These are phyloP conservation scores for Epithele typhae DNA, from an alignment of 768 basidiomycete genomes.

Conservation along the genomic window DNA sequence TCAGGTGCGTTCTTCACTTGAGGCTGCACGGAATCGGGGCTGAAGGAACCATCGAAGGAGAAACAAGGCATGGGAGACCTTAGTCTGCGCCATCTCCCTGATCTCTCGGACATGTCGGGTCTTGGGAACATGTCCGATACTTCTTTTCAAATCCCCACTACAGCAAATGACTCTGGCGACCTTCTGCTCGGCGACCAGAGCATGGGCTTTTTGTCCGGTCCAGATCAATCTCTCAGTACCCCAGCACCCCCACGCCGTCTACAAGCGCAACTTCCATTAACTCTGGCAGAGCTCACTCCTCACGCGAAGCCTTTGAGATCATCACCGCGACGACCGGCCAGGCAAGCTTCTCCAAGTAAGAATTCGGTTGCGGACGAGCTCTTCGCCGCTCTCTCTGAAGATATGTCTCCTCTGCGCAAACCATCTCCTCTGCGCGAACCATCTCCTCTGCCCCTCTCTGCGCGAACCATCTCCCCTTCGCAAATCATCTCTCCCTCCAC, in stretches of 20 bases:
- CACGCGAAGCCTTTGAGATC: slow-evolving; percentile 17
- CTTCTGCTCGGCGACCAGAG: slow-evolving; percentile 37
- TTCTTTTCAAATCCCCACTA: slow-evolving; percentile 49
- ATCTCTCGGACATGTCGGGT: slow-evolving; percentile 42
- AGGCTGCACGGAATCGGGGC: too few species aligned
- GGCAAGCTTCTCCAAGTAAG: slow-evolving; percentile 17
- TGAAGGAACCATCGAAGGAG: too few species aligned
- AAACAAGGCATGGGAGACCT: slow-evolving; percentile 34
- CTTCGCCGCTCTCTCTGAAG: slow-evolving; percentile 14
- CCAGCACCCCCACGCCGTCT: slow-evolving; percentile 25
- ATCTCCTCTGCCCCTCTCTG: too few species aligned
- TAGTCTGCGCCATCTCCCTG: slow-evolving; percentile 52
- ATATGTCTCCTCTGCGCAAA: neutral
- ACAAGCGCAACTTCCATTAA: slow-evolving; percentile 11
- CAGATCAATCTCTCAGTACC: slow-evolving; percentile 33
- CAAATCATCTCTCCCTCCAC: too few species aligned
- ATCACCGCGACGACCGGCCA: slow-evolving; percentile 17
- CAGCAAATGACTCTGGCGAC: slow-evolving; percentile 24
- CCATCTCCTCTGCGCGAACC: too few species aligned
- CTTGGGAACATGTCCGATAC: slow-evolving; percentile 42
- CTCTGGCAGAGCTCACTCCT: slow-evolving; percentile 23
- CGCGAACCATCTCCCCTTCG: too few species aligned
- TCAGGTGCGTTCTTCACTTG: neutral
- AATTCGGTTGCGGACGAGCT: slow-evolving; percentile 12
- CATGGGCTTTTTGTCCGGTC: slow-evolving; percentile 42